These are phyloP conservation scores for Penicillium bialowiezense DNA, from an alignment of 495 filamentous ascomycete species.

Conservation along the genomic window DNA sequence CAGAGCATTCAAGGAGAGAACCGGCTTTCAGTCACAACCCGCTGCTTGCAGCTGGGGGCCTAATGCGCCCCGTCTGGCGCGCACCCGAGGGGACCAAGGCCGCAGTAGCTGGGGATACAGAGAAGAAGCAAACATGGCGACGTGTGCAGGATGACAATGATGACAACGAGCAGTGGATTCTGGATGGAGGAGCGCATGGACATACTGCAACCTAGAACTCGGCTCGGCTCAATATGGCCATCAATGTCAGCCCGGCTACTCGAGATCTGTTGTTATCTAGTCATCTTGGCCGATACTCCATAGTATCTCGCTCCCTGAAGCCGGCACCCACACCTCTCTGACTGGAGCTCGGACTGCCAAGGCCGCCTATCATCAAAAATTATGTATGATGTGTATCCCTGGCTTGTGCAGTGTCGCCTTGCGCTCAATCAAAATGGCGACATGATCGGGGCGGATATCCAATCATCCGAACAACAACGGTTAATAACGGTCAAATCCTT, in stretches of 20 bases:
- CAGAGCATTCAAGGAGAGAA: conserved; percentile 26
- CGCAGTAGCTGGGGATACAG: conserved; percentile 34
- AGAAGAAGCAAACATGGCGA: conserved; percentile 65
- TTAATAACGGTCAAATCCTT: conserved; percentile 1
- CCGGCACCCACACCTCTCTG: not conserved
- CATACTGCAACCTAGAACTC: conserved; percentile 16
- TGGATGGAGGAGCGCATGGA: conserved; percentile 79
- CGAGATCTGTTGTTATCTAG: not conserved
- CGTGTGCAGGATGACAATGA: conserved; percentile 88
- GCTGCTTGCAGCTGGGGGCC: conserved; percentile 60
- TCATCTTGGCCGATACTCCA: not conserved
- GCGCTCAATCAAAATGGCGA: not conserved
- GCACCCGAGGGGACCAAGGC: conserved; percentile 44
- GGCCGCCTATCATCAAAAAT: not conserved
- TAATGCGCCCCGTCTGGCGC: conserved; percentile 79
- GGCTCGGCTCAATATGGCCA: not conserved
- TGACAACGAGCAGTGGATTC: conserved; percentile 88
- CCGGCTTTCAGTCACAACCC: conserved; percentile 83
- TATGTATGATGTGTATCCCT: not conserved
- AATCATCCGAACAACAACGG: not conserved
- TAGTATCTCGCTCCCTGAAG: not conserved
- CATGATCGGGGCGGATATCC: not conserved
- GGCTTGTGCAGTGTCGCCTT: not conserved
- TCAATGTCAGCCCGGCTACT: not conserved
- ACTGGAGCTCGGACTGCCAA: not conserved